Evolutionary conservation across 2,329 filamentous ascomycete species (phyloP).

Genomic region (Sporothrix luriei): DNA sequence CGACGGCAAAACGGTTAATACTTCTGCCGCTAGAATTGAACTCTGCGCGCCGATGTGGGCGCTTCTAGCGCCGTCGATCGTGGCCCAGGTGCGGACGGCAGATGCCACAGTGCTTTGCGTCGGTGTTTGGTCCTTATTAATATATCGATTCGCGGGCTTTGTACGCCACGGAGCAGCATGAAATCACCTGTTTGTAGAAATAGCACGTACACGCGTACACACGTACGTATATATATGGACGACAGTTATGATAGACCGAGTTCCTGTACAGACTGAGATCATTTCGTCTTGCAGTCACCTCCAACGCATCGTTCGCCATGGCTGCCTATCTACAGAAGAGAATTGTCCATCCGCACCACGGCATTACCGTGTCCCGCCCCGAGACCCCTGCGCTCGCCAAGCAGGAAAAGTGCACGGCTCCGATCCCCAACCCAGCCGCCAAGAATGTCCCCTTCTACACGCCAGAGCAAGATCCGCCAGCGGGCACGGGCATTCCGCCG

Average conservation of each 20-base stretch:
- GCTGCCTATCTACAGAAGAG: not conserved
- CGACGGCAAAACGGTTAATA: not conserved
- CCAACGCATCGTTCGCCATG: not conserved
- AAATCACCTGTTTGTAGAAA: not conserved
- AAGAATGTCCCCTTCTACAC: constrained; percentile 1
- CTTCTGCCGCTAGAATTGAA: not conserved
- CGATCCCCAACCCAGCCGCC: not conserved
- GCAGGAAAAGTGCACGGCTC: constrained; percentile 3
- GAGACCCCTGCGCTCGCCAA: constrained; percentile 2
- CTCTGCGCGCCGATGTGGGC: not conserved
- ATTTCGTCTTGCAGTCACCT: not conserved
- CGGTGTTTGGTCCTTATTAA: constrained; percentile 2
- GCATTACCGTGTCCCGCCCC: not conserved
- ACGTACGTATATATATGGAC: not conserved
- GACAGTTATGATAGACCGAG: not conserved
- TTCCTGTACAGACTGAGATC: not conserved
- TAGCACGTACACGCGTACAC: too few species aligned
- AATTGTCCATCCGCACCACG: constrained; percentile 1
- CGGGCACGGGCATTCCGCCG: not conserved
- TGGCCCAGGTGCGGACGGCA: not conserved
- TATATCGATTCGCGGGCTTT: not conserved
- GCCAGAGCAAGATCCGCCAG: not conserved
- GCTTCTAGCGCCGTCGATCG: not conserved
- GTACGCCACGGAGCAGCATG: not conserved
- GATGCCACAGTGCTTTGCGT: not conserved